phyloP scores from a whole-genome alignment of 2,329 filamentous ascomycete genomes.

The Exophiala xenobiotica region DNA sequence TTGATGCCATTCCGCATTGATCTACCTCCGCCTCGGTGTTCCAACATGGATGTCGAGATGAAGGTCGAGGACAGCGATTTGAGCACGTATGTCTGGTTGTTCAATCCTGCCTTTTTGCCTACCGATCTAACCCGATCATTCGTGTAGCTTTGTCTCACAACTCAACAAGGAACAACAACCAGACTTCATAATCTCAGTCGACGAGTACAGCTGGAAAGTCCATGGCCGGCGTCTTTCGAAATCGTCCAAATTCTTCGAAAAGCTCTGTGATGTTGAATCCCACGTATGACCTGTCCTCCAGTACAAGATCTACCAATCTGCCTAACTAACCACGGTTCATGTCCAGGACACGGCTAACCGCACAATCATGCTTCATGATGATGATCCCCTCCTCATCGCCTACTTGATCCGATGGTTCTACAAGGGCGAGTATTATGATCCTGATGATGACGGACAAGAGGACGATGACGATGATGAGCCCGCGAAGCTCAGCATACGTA shows the following conservation, averaged over 20 bases:
- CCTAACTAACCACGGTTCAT: neutral
- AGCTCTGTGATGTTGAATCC: neutral
- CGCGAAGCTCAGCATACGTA: no score
- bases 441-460: neutral
- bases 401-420: constrained; percentile 18
- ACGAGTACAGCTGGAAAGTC: constrained; percentile 13
- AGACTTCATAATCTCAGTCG: constrained; percentile 9
- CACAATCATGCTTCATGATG: constrained; percentile 7
- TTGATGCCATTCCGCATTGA: no score
- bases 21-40: no score
- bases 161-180: constrained; percentile 8
- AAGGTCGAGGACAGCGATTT: neutral
- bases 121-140: no score
- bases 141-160: constrained; percentile 6
- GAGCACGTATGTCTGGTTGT: neutral
- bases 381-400: constrained; percentile 20
- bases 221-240: constrained; percentile 2
- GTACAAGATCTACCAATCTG: no score
- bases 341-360: neutral
- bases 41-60: no score
- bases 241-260: constrained; percentile 5
- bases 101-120: no score
- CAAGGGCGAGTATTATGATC: constrained; percentile 3
- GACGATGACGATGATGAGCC: neutral
- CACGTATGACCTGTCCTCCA: no score